Evolutionary conservation across 2,329 filamentous ascomycete species (phyloP).

Genomic region (Penicillium thymicola): DNA sequence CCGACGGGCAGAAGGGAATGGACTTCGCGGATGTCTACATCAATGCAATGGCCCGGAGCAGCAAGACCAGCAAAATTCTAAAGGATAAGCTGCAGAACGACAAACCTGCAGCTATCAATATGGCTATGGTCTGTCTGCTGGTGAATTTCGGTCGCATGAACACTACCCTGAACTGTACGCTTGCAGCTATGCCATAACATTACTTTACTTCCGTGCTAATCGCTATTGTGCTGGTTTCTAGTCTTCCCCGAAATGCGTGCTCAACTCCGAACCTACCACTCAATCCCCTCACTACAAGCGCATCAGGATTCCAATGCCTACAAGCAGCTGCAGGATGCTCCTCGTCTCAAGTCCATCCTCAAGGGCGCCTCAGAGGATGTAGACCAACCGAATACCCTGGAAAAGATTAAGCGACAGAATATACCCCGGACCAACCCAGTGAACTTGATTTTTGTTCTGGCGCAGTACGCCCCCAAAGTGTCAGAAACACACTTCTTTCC

Average conservation of each 20-base stretch:
- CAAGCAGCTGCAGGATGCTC: conserved; percentile 96
- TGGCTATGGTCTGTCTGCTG: conserved; percentile 98
- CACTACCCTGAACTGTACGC: conserved; percentile 90
- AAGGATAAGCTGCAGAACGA: conserved; percentile 95
- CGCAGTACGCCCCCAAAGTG: conserved; percentile 82
- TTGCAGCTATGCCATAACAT: background rate
- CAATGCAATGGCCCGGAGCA: conserved; percentile 96
- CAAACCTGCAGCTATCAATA: conserved; percentile 86
- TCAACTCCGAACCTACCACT: conserved; percentile 94
- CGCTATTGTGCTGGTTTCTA: conserved; percentile 36
- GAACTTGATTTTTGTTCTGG: conserved; percentile 93
- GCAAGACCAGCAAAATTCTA: conserved; percentile 97
- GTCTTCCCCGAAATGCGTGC: conserved; percentile 99
- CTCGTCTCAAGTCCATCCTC: conserved; percentile 90
- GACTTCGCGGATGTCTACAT: conserved; percentile 95
- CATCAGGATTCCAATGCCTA: conserved; percentile 94
- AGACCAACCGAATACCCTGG: conserved; percentile 76
- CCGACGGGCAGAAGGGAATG: conserved; percentile 70
- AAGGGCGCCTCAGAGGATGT: conserved; percentile 94
- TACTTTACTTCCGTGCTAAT: conserved; percentile 3
- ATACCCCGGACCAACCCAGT: conserved; percentile 91
- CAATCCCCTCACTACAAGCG: conserved; percentile 92
- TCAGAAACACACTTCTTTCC: conserved; percentile 88
- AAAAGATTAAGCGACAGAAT: conserved; percentile 68
- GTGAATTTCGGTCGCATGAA: conserved; percentile 99